phyloP scores from a whole-genome alignment of 495 filamentous ascomycete genomes.

The Podospora comata region DNA sequence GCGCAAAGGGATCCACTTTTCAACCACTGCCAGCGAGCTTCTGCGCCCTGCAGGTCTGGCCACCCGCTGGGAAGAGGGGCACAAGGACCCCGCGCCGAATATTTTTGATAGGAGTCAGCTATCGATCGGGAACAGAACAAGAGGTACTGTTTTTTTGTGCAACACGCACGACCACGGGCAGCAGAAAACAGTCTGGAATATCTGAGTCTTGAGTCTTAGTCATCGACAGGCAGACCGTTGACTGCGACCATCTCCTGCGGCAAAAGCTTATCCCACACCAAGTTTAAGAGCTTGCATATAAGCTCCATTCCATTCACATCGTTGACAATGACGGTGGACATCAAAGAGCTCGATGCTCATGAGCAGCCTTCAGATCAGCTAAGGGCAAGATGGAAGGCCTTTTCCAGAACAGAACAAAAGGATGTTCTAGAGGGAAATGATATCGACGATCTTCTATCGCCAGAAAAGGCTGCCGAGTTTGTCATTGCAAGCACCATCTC shows the following conservation, averaged over 20 bases:
- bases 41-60: neutral
- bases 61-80: neutral
- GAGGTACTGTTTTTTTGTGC: neutral
- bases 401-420: slow-evolving; percentile 41
- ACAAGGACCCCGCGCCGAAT: neutral
- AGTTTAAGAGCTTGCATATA: slow-evolving; percentile 5
- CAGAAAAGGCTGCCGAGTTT: slow-evolving; percentile 33
- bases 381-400: slow-evolving; percentile 59
- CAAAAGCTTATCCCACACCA: neutral
- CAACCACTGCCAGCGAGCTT: neutral
- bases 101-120: neutral
- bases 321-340: slow-evolving; percentile 37
- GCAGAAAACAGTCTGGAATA: neutral
- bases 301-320: neutral
- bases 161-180: neutral
- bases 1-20: neutral
- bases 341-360: slow-evolving; percentile 61
- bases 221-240: neutral
- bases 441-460: slow-evolving; percentile 43
- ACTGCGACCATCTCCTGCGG: neutral
- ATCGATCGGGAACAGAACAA: neutral
- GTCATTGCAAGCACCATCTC: slow-evolving; percentile 38
- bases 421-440: slow-evolving; percentile 36
- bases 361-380: slow-evolving; percentile 66
- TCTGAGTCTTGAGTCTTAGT: neutral